Base-by-base conservation (phyloP, 2,329 filamentous ascomycete genomes). In the Exophiala phaeomuriformis region DNA sequence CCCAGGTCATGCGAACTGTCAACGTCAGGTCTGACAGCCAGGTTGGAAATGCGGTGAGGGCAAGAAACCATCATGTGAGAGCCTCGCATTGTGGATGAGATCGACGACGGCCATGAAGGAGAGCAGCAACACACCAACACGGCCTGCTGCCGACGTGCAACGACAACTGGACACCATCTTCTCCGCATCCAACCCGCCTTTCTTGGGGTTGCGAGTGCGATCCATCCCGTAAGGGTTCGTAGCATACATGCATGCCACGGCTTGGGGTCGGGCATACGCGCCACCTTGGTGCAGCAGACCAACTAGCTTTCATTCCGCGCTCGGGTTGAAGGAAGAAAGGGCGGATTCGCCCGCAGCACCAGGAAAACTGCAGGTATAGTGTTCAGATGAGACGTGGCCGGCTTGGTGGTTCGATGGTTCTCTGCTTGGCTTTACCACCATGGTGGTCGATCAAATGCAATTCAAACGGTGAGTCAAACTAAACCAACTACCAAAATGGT, bases 11-110 rank as follows among this genome's bases (percentile, higher is more conserved):
- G 44, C 19, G 31, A 19, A 27, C 12, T 19, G 44, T 47, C 44
- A 47, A 46, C 44, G 5, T 3, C 3, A 45, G 28, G n/a, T 43
- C 19, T 29, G 47, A 39, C 37, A 29, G 29, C 49, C 31, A 52
- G 56, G 52, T 52, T 19, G 30, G 56, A 59, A 44, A 28, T 56
- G 53, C 57, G 57, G 57, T 59, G 57, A 56, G 53, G 36, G 9
- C 19, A 31, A 39, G 27, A 29, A 41, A 39, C 19, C 19, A 44
- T 59, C 57, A 59, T 59, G 57, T 56, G 57, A 53, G 32, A 31
- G 8, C 47, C 35, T 45, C 36, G 29, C 28, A 39, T 30, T 3
- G n/a, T 7, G 43, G 40, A 19, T 37, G 36, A 32, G 39, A 41
- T 41, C 5, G 28, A 27, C 39, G 28, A 27, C 39, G 9, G 6